phyloP scores from a whole-genome alignment of 2,329 filamentous ascomycete genomes.

The Esteya vermicola region DNA sequence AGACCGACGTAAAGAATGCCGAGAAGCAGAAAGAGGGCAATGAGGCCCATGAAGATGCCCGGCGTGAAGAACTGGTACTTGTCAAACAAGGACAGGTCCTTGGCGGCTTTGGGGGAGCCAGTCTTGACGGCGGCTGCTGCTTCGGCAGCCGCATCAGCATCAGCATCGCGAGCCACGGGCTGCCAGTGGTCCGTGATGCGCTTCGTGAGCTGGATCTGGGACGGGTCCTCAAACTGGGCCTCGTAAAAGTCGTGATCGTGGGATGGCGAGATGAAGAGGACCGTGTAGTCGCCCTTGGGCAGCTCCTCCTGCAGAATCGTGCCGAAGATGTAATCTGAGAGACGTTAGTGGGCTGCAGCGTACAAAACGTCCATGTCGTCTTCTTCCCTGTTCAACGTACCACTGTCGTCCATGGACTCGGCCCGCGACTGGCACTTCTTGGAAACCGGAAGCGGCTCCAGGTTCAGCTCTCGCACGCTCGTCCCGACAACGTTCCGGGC shows the following conservation, averaged over 20 bases:
- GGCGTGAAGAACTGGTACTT: constrained; percentile 91
- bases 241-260: constrained; percentile 43
- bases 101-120: no score
- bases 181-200: constrained; percentile 14
- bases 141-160: constrained; percentile 17
- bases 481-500: constrained; percentile 20
- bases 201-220: constrained; percentile 66
- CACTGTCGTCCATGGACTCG: constrained; percentile 30
- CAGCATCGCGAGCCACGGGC: constrained; percentile 19
- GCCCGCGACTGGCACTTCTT: constrained; percentile 28
- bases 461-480: constrained; percentile 24
- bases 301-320: constrained; percentile 26
- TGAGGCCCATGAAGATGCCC: constrained; percentile 77
- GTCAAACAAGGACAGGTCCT: constrained; percentile 56
- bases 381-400: constrained; percentile 18
- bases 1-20: constrained; percentile 69
- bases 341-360: not conserved
- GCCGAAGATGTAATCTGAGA: constrained; percentile 35
- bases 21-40: constrained; percentile 57
- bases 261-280: constrained; percentile 61
- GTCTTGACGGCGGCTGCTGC: no score
- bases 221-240: constrained; percentile 43
- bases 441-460: constrained; percentile 24
- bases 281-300: constrained; percentile 44
- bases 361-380: no score